Evolutionary conservation across 1,284 basidiomycete genomes (phyloP).

Genomic region (Cryptococcus amylolentus): DNA sequence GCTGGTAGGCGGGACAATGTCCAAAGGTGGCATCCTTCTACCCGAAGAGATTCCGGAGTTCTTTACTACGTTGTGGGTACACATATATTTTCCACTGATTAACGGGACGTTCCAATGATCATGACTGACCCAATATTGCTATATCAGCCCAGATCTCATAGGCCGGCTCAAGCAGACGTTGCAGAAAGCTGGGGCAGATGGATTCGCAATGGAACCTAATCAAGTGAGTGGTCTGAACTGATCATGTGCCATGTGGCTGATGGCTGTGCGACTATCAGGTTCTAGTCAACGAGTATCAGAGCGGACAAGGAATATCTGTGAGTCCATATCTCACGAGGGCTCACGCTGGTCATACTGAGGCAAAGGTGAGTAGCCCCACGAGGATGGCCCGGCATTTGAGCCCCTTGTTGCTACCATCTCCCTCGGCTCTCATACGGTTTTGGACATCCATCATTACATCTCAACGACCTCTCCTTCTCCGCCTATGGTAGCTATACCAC

Average conservation of each 20-base stretch:
- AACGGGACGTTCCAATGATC: background rate
- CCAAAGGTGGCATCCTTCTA: constrained; percentile 42
- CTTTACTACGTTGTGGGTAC: constrained; percentile 37
- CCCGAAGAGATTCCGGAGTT: constrained; percentile 43
- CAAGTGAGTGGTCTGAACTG: constrained; percentile 13
- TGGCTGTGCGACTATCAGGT: constrained; percentile 52
- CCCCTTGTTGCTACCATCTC: constrained; percentile 87
- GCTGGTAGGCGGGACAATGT: constrained; percentile 42
- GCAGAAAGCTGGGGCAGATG: constrained; percentile 55
- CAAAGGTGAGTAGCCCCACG: constrained; percentile 66
- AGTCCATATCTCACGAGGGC: constrained; percentile 20
- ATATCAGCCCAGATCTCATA: constrained; percentile 69
- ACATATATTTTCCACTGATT: background rate
- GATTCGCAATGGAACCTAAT: constrained; percentile 64
- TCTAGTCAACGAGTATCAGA: constrained; percentile 81
- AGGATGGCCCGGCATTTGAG: constrained; percentile 85
- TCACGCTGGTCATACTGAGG: background rate
- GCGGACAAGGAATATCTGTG: constrained; percentile 90
- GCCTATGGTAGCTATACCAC: constrained; percentile 30
- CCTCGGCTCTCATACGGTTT: constrained; percentile 74
- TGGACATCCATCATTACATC: constrained; percentile 76
- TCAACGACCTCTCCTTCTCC: constrained; percentile 42
- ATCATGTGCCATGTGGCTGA: background rate
- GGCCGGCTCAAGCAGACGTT: constrained; percentile 55
- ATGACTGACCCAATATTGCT: constrained; percentile 3